Evolutionary conservation across 805 yeast species (phyloP).

Genomic region (Saccharomycopsis fodiens): DNA sequence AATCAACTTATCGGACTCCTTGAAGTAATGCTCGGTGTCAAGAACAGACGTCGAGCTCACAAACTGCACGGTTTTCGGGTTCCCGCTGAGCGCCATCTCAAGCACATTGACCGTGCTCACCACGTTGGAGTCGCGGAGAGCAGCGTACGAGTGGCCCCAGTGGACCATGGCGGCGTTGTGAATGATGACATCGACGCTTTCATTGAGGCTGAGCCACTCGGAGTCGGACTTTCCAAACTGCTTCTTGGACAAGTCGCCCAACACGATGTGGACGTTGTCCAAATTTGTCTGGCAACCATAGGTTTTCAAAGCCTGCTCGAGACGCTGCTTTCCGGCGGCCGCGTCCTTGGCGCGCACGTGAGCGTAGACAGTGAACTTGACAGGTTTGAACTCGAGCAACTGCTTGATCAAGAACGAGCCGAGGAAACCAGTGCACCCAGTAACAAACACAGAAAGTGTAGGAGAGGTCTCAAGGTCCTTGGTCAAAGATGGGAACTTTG

Average conservation of each 20-base stretch:
- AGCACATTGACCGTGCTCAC: constrained; percentile 78
- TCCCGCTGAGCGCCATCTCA: constrained; percentile 69
- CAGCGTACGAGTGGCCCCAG: constrained; percentile 95
- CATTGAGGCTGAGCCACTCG: constrained; percentile 51
- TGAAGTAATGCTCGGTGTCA: constrained; percentile 75
- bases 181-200: constrained; percentile 68
- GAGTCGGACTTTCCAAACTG: constrained; percentile 59
- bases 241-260: constrained; percentile 73
- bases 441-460: constrained; percentile 62
- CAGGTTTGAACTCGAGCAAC: constrained; percentile 47
- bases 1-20: constrained; percentile 62
- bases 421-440: constrained; percentile 95
- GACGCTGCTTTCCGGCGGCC: constrained; percentile 66
- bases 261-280: constrained; percentile 54
- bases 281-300: constrained; percentile 76
- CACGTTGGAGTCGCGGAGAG: constrained; percentile 89
- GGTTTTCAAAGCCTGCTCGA: constrained; percentile 65
- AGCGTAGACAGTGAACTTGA: constrained; percentile 58
- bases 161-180: constrained; percentile 98
- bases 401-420: constrained; percentile 86
- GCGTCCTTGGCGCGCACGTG: constrained; percentile 83
- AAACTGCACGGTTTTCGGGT: constrained; percentile 79
- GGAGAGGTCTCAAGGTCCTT: constrained; percentile 29
- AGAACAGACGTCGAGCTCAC: constrained; percentile 94
- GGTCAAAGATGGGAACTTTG: constrained; percentile 38